phyloP scores from a whole-genome alignment of 768 basidiomycete species.

The Amylocystis lapponica region DNA sequence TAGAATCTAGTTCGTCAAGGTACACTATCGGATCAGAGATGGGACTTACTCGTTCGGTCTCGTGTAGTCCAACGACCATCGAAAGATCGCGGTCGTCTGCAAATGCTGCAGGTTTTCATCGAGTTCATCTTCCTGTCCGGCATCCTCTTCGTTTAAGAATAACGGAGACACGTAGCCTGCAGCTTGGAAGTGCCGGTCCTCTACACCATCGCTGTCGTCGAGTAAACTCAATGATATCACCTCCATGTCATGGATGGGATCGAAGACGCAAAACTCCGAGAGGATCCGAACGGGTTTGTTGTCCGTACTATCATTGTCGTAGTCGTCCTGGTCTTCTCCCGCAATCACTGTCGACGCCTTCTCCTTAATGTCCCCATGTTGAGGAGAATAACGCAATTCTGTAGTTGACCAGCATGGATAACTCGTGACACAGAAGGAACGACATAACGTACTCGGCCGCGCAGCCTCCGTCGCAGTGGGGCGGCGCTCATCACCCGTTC shows the following conservation, averaged over 20 bases:
- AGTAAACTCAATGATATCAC: conserved; percentile 44
- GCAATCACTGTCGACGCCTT: conserved; percentile 12
- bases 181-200: conserved; percentile 29
- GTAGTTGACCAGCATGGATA: background rate
- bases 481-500: background rate
- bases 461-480: too few species aligned
- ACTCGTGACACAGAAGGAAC: background rate
- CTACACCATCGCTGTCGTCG: conserved; percentile 31
- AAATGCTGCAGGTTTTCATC: conserved; percentile 30
- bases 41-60: conserved; percentile 43
- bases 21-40: background rate
- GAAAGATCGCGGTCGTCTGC: conserved; percentile 40
- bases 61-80: conserved; percentile 47
- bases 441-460: background rate
- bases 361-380: conserved; percentile 12
- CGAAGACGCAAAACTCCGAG: conserved; percentile 55
- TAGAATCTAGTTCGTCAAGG: conserved; percentile 17
- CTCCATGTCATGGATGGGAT: conserved; percentile 39
- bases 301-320: conserved; percentile 11
- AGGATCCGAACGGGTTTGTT: conserved; percentile 54
- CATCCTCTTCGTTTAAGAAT: conserved; percentile 53
- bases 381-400: conserved; percentile 1
- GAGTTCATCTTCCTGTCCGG: conserved; percentile 49
- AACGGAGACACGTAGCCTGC: conserved; percentile 47
- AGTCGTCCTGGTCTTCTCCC: conserved; percentile 23